Evolutionary conservation across 2,329 filamentous ascomycete genomes (phyloP).

Genomic region (Fusarium albidum): DNA sequence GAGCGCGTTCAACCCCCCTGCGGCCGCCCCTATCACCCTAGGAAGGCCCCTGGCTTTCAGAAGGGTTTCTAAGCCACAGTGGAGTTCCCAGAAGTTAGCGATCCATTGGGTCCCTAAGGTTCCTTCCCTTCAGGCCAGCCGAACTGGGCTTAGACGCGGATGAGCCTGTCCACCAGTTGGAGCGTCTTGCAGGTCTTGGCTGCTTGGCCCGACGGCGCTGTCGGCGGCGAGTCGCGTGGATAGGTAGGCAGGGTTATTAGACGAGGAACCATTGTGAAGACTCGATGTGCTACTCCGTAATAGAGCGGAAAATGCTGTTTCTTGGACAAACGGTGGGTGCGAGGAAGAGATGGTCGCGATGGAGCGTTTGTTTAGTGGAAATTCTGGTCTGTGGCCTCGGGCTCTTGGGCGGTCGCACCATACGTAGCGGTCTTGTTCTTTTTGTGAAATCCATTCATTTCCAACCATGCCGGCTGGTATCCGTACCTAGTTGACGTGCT

Average conservation of each 20-base stretch:
- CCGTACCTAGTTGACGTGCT: too few species aligned
- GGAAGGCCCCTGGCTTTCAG: conserved; percentile 14
- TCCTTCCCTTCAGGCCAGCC: conserved; percentile 25
- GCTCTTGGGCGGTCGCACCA: too few species aligned
- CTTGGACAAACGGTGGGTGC: not conserved
- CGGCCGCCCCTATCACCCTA: conserved; percentile 5
- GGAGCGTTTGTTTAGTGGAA: too few species aligned
- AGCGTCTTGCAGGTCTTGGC: conserved; percentile 32
- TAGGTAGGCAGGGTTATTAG: conserved; percentile 28
- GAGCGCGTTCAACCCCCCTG: conserved; percentile 3
- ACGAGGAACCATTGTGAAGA: conserved; percentile 14
- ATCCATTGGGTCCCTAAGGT: conserved; percentile 29
- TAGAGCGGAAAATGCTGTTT: not conserved
- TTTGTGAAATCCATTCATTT: too few species aligned
- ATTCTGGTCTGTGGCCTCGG: too few species aligned
- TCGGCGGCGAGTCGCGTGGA: conserved; percentile 38
- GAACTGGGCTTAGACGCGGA: conserved; percentile 25
- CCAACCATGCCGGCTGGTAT: too few species aligned
- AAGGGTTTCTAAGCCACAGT: conserved; percentile 31
- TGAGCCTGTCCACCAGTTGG: conserved; percentile 29
- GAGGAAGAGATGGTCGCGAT: not conserved
- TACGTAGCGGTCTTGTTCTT: too few species aligned
- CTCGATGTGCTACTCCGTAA: not conserved
- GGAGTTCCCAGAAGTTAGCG: conserved; percentile 26
- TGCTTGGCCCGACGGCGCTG: conserved; percentile 29